phyloP scores from a whole-genome alignment of 1,139 yeast genomes.

The Suhomyces maxii region DNA sequence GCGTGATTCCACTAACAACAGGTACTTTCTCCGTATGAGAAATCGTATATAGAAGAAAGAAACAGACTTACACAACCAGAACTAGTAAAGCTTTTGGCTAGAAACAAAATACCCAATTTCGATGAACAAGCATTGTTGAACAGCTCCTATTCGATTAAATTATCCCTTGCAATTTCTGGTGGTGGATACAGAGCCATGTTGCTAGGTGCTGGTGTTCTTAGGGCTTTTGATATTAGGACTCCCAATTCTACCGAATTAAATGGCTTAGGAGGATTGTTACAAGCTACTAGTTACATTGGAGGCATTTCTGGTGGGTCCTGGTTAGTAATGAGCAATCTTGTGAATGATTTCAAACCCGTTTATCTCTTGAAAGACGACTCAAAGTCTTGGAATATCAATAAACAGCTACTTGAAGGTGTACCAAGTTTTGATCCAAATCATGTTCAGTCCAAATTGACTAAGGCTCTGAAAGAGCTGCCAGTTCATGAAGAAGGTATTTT shows the following conservation, averaged over 20 bases:
- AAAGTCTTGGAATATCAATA: constrained; percentile 43
- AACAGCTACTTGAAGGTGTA: constrained; percentile 55
- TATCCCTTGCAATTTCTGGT: constrained; percentile 67
- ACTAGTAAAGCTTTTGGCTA: constrained; percentile 32
- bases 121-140: constrained; percentile 23
- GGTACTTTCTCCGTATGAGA: constrained; percentile 33
- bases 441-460: constrained; percentile 3
- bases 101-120: constrained; percentile 39
- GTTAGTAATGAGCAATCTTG: constrained; percentile 53
- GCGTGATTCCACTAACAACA: constrained; percentile 12
- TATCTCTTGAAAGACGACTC: constrained; percentile 27
- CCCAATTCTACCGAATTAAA: constrained; percentile 26
- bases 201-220: constrained; percentile 61
- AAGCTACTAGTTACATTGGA: constrained; percentile 53
- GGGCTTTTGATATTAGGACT: constrained; percentile 52
- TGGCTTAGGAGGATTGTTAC: constrained; percentile 51
- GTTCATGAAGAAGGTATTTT: constrained; percentile 10
- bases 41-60: constrained; percentile 35
- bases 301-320: constrained; percentile 77
- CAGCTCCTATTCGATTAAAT: constrained; percentile 30
- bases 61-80: constrained; percentile 30
- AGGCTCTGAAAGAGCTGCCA: neutral
- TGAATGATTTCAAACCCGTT: constrained; percentile 47
- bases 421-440: constrained; percentile 44
- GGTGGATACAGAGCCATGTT: constrained; percentile 75